phyloP scores from a whole-genome alignment of 495 filamentous ascomycete species.

The Lophiostoma macrostomum region DNA sequence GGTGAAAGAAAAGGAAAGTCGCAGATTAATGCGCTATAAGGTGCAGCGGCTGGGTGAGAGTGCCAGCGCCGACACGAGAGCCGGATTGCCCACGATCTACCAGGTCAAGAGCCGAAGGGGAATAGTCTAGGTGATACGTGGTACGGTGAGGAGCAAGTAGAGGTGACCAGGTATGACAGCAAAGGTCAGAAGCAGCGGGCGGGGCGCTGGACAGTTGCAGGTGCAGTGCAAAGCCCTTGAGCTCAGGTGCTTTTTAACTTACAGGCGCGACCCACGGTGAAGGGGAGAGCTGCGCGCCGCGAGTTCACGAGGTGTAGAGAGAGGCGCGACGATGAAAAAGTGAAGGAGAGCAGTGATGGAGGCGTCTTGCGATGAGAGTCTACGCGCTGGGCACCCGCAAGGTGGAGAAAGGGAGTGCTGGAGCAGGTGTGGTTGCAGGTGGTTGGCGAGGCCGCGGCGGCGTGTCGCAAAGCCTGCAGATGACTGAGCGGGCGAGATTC shows the following conservation, averaged over 20 bases:
- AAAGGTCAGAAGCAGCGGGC: constrained; percentile 7
- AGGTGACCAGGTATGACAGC: constrained; percentile 1
- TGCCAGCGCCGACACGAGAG: constrained; percentile 16
- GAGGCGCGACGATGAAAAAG: background rate
- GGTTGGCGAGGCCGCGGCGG: background rate
- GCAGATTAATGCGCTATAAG: background rate
- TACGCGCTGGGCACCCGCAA: constrained; percentile 6
- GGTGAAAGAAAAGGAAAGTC: background rate
- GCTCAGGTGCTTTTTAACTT: background rate
- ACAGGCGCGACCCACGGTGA: background rate
- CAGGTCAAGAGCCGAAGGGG: constrained; percentile 12
- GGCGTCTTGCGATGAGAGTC: constrained; percentile 1
- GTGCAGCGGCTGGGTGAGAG: constrained; percentile 1
- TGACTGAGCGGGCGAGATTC: background rate
- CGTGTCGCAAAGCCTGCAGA: background rate
- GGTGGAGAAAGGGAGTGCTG: background rate
- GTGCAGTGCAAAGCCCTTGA: background rate
- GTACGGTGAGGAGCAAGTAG: background rate
- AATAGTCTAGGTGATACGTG: constrained; percentile 25
- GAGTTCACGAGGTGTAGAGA: too few species aligned
- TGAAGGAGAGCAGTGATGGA: constrained; percentile 1
- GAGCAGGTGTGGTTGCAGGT: background rate
- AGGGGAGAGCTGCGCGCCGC: background rate
- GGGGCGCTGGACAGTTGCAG: background rate
- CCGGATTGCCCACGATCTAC: constrained; percentile 18